Base-by-base conservation (phyloP, 352 stramenopile genomes). In the Saprolegnia parasitica region DNA sequence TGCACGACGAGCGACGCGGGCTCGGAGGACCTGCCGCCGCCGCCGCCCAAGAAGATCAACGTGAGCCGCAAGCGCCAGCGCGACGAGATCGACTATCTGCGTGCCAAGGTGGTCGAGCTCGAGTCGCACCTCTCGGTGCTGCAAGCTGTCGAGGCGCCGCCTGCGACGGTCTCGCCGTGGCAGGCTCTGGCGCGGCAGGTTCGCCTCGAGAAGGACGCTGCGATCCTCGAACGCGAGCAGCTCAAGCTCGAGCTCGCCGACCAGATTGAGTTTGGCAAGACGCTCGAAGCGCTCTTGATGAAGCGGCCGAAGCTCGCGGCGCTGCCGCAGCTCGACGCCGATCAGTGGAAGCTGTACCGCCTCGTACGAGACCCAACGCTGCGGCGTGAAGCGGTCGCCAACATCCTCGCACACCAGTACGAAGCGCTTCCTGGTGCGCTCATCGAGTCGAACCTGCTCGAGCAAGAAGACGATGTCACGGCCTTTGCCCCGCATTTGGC, bases 251-350 rank as follows among this genome's bases (percentile, higher is more conserved):
- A 68, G 24, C 32, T 68, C 26, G 47, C 54, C 21, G 50, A 57
- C 13, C 46, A 68, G 18, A 68, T 68, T 21, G 62, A 68, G 21
- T 68, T 68, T 35, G 62, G 62, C 37, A 68, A 68, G 29, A 32
- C 62, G 35, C 62, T 68, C 18, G 18, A 68, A 35, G 4, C 46
- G 26, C 50, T 68, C 26, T 3, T 68, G 24, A 68, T 58, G 50
- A 68, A 68, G 45, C 26, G 46, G 23, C 62, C 62, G 0, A 68
- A 68, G 32, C 40, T 68, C 15, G 56, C 62, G 15, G 46, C 37
- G 8, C 50, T 68, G 11, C 62, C 62, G 23, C 29, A 39, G 18
- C 42, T 68, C 32, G 62, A 68, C 11, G 56, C 16, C 50, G 62
- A 68, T 15, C 62, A 68, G 23, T 68, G 62, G 62, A n/a, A 32